Evolutionary conservation across 2,329 filamentous ascomycete genomes (phyloP).

Genomic region (Aspergillus awamori): DNA sequence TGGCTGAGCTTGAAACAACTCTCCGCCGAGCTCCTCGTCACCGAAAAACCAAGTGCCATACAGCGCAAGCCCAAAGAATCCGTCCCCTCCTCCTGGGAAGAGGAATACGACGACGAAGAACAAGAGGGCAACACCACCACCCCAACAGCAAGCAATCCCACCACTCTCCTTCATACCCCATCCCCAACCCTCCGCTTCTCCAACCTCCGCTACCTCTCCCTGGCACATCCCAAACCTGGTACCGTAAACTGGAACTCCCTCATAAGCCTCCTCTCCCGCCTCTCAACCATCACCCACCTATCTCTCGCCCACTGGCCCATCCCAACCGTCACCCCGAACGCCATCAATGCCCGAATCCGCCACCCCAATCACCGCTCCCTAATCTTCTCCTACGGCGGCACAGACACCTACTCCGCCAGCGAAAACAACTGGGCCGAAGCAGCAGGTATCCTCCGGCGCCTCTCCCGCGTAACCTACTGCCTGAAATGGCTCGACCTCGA

Average conservation of each 20-base stretch:
- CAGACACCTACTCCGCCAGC: constrained; percentile 55
- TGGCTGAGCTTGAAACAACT: constrained; percentile 55
- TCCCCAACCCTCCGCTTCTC: constrained; percentile 47
- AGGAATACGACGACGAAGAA: constrained; percentile 23
- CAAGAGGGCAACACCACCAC: neutral
- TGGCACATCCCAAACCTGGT: constrained; percentile 52
- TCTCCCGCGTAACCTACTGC: constrained; percentile 60
- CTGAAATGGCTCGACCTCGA: constrained; percentile 65
- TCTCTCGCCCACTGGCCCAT: constrained; percentile 65
- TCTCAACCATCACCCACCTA: constrained; percentile 63
- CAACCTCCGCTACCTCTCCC: constrained; percentile 60
- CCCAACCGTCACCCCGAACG: constrained; percentile 60
- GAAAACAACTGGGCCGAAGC: constrained; percentile 61
- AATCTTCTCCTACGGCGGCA: constrained; percentile 53
- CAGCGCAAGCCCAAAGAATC: constrained; percentile 15
- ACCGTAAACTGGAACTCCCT: constrained; percentile 59
- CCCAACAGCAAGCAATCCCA: neutral
- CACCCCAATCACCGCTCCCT: constrained; percentile 44
- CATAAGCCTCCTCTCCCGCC: constrained; percentile 54
- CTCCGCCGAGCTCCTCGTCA: constrained; percentile 44
- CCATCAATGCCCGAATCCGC: constrained; percentile 49
- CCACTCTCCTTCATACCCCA: constrained; percentile 25
- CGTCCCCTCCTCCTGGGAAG: constrained; percentile 48
- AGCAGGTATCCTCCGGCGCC: constrained; percentile 57
- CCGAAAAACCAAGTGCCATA: constrained; percentile 15